Base-by-base conservation (phyloP, 345 rosid species). In the Rhodomyrtus tomentosa region DNA sequence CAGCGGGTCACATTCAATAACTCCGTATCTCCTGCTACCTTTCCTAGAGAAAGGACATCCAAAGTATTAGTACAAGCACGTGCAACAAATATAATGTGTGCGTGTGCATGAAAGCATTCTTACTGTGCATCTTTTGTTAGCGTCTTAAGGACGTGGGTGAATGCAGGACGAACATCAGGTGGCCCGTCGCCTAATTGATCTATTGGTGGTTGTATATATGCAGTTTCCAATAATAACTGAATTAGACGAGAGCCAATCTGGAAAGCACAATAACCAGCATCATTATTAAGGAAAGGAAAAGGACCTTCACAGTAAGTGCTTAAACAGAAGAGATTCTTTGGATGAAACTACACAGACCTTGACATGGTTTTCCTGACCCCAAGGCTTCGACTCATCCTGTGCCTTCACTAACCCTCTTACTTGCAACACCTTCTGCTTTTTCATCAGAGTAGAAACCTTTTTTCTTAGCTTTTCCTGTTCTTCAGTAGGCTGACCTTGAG, bases 111-210 rank as follows among this genome's bases (percentile, higher is more conserved):
- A 32, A 32, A 32, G 76, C 24, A 8, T 86, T 84, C 97, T 88
- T 84, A 96, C 99, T 89, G 89, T 83, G 91, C 85, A 18, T 95
- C 99, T 80, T 89, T 89, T 79, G 89, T 89, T 85, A 96, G 84
- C 87, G 85, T 94, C 91, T 90, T 93, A 6, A 89, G 86, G 86
- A 90, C 50, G 85, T 98, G 99, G 86, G 85, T 85, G 90, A 98
- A 98, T 86, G 99, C 99, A 84, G 99, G 99, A 48, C 96, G 96
- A 88, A 96, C 87, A 82, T 96, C 97, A 82, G 94, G 98, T 48
- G 94, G 94, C 87, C 87, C 91, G 89, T 93, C 98, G n/a, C 93
- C 95, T 84, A 90, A 81, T 86, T 93, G 94, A 89, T 95, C 93
- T 15, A 87, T 86, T 25, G 96, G 99, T 87, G 99, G 94, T 87